Base-by-base conservation (phyloP, 352 stramenopile species). In the Globisporangium alternatum region DNA sequence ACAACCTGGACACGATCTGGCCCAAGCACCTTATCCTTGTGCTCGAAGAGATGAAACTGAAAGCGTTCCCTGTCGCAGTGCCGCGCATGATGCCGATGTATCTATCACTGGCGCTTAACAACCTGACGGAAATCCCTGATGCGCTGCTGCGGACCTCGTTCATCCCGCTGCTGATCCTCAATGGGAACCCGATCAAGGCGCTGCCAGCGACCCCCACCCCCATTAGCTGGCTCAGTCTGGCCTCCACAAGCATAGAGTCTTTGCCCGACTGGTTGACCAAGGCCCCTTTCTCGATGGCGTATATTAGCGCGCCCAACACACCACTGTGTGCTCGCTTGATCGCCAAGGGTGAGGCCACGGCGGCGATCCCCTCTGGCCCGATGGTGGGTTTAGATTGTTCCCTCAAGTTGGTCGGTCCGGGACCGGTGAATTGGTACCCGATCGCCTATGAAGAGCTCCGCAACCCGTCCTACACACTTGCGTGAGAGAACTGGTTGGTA, bases 121-220 rank as follows among this genome's bases (percentile, higher is more conserved):
- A 56, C 3, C 13, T 69, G 9, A 57, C 15, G 2, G 25, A 3
- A 1, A n/a, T 69, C 21, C 49, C 64, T 5, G 10, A 25, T 4
- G 35, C 31, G 30, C 3, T 69, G 2, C 25, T 69, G 17, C 30
- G 30, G 0, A n/a, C 17, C 0, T 3, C 51, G 30, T 39, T 30
- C 15, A 13, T 54, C 12, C 25, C 28, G 3, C 19, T 61, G 8
- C 39, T 69, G 37, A 31, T 60, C 13, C 64, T 69, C 33, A 58
- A 65, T 21, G 64, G 57, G n/a, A 65, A 69, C 25, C 48, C 64
- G 30, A 56, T 65, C 51, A 28, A 4, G 28, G n/a, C 53, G 45
- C 8, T 68, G 21, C 55, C 44, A 25, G 25, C 48, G 37, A 44
- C 15, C 22, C 35, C 13, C 19, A 9, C 3, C 13, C 13, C 19